Percentiles rank a stretch among this genome's conserved stretches.
phyloP scores from a whole-genome alignment of 805 yeast species.

The Candida succiphila region DNA sequence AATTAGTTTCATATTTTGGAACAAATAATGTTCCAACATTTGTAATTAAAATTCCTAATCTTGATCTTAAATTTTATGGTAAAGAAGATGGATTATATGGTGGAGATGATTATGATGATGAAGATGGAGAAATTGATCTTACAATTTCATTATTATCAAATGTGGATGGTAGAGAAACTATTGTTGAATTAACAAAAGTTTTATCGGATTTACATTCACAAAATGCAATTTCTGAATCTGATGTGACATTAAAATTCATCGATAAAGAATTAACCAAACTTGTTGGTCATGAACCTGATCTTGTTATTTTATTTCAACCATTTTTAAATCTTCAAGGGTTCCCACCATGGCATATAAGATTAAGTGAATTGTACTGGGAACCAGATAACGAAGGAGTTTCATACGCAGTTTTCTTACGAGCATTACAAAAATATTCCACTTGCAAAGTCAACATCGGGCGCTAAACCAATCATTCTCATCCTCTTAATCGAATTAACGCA shows the following conservation, averaged over 20 bases:
- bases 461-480: slow-evolving; percentile 23
- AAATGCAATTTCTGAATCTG: slow-evolving; percentile 50
- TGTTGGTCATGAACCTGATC: slow-evolving; percentile 90
- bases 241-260: slow-evolving; percentile 65
- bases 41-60: slow-evolving; percentile 57
- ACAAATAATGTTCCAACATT: slow-evolving; percentile 54
- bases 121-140: slow-evolving; percentile 34
- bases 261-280: slow-evolving; percentile 65
- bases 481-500: too few relatives aligned
- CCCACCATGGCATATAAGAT: slow-evolving; percentile 96
- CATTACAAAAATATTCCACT: slow-evolving; percentile 61
- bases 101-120: slow-evolving; percentile 13
- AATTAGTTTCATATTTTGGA: slow-evolving; percentile 67
- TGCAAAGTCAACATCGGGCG: slow-evolving; percentile 88
- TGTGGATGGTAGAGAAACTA: slow-evolving; percentile 82
- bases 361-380: slow-evolving; percentile 87
- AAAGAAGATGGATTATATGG: slow-evolving; percentile 22
- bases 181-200: slow-evolving; percentile 80
- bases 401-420: slow-evolving; percentile 76
- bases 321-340: slow-evolving; percentile 81
- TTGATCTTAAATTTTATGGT: slow-evolving; percentile 39
- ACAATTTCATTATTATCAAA: slow-evolving; percentile 58
- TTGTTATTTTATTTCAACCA: slow-evolving; percentile 80
- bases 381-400: slow-evolving; percentile 73
- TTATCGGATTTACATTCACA: slow-evolving; percentile 65